Conservation (phyloP, 2,329 filamentous ascomycete genomes). For the Fonsecaea pugnacius region DNA sequence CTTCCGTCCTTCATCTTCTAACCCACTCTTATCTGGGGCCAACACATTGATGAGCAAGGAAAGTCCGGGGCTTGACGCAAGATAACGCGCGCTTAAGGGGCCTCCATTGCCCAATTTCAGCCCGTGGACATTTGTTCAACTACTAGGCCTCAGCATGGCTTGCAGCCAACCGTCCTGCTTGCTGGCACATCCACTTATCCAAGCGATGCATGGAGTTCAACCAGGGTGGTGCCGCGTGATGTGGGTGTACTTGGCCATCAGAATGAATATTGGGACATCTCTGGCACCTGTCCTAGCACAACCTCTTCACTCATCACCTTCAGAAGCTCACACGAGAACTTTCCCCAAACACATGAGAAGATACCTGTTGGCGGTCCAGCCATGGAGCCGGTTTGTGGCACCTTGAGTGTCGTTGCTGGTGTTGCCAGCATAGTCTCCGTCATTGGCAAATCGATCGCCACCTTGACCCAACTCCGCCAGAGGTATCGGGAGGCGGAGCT, state of each 20-base stretch:
- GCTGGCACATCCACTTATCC: not conserved
- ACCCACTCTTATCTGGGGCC: conserved; percentile 16
- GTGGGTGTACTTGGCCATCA: not conserved
- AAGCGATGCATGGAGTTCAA: not conserved
- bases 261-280: not conserved
- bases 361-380: not conserved
- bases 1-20: not conserved
- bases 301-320: not conserved
- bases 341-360: not conserved
- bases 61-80: conserved; percentile 22
- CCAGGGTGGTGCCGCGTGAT: not conserved
- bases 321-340: not conserved
- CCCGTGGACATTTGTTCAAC: not conserved
- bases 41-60: not conserved
- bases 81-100: conserved; percentile 26
- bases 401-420: conserved; percentile 30
- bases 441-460: conserved; percentile 28
- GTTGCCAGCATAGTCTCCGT: conserved; percentile 33
- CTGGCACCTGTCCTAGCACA: not conserved
- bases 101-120: conserved; percentile 10
- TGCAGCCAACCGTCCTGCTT: conserved; percentile 4
- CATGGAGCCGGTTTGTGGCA: conserved; percentile 24
- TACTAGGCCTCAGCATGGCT: not conserved
- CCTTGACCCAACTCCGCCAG: conserved; percentile 30
- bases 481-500: conserved; percentile 32